phyloP scores from a whole-genome alignment of 805 yeast genomes.

The Wickerhamiella lipophila region DNA sequence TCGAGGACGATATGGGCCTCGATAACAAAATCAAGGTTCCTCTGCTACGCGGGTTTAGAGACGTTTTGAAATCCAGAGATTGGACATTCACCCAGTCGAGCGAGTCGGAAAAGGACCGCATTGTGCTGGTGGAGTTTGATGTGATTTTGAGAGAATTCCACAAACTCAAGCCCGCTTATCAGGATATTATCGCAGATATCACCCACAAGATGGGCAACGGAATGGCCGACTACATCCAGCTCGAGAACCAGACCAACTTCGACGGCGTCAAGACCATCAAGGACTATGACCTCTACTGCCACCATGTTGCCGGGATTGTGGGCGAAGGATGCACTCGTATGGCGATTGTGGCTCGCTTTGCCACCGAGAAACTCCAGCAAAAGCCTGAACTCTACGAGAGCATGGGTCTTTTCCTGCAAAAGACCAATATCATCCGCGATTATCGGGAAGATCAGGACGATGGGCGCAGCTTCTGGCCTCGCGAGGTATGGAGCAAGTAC shows the following conservation, averaged over 20 bases:
- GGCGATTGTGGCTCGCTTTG: slow-evolving; percentile 63
- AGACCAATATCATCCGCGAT: slow-evolving; percentile 92
- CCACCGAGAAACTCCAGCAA: slow-evolving; percentile 40
- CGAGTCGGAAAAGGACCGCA: slow-evolving; percentile 68
- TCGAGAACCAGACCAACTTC: slow-evolving; percentile 56
- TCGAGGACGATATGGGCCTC: slow-evolving; percentile 91
- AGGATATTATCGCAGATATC: slow-evolving; percentile 63
- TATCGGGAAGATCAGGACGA: slow-evolving; percentile 83
- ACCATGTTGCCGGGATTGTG: slow-evolving; percentile 94
- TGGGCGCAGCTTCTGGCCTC: slow-evolving; percentile 93
- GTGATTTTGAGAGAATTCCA: slow-evolving; percentile 57
- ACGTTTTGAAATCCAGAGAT: slow-evolving; percentile 46
- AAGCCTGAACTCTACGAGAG: slow-evolving; percentile 53
- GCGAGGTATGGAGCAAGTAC: slow-evolving; percentile 81
- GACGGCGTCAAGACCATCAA: slow-evolving; percentile 65
- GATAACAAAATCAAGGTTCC: slow-evolving; percentile 62
- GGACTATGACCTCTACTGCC: slow-evolving; percentile 86
- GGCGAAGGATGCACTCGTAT: slow-evolving; percentile 90
- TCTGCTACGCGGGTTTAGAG: slow-evolving; percentile 48
- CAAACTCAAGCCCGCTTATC: slow-evolving; percentile 58
- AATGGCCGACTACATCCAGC: slow-evolving; percentile 84
- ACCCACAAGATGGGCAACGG: slow-evolving; percentile 89
- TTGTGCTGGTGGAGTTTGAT: slow-evolving; percentile 70
- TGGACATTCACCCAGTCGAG: slow-evolving; percentile 71
- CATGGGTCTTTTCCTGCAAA: slow-evolving; percentile 93